These are phyloP conservation scores for Ascodesmis nigricans DNA, from an alignment of 495 filamentous ascomycete species.

Conservation along the genomic window DNA sequence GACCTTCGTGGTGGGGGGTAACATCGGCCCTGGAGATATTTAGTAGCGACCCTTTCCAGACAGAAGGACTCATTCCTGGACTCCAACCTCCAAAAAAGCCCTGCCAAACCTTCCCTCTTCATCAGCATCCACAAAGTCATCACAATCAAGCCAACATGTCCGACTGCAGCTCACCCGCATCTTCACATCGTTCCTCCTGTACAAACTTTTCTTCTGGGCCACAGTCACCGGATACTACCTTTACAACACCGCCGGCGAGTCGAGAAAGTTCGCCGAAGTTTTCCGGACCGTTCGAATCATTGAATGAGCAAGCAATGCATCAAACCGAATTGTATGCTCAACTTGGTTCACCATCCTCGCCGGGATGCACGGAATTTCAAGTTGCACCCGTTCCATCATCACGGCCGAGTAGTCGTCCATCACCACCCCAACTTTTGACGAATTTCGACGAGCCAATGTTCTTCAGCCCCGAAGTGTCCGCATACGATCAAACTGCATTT, in stretches of 20 bases:
- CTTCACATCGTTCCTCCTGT: neutral
- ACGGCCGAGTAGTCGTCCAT: neutral
- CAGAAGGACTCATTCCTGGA: no score
- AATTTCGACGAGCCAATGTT: no score
- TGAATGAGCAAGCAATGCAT: neutral
- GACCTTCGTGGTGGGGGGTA: no score
- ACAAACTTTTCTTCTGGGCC: neutral
- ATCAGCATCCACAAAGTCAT: no score
- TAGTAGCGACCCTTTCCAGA: no score
- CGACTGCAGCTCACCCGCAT: neutral
- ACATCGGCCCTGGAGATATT: no score
- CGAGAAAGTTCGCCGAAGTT: neutral
- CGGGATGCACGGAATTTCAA: neutral
- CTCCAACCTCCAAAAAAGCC: no score
- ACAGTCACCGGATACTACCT: neutral
- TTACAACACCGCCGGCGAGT: neutral
- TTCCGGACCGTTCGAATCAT: neutral
- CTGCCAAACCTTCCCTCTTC: no score
- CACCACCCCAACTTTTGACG: no score
- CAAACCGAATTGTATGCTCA: neutral
- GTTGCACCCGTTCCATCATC: neutral
- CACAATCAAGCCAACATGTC: constrained; percentile 1
- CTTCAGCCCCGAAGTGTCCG: no score
- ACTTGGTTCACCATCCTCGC: neutral
- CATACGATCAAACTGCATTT: neutral